A percentile compares a stretch with the other conserved stretches of the same genome.
Evolutionary conservation across 2,329 filamentous ascomycete genomes (phyloP).

Genomic region (Fusarium cyanostomum): DNA sequence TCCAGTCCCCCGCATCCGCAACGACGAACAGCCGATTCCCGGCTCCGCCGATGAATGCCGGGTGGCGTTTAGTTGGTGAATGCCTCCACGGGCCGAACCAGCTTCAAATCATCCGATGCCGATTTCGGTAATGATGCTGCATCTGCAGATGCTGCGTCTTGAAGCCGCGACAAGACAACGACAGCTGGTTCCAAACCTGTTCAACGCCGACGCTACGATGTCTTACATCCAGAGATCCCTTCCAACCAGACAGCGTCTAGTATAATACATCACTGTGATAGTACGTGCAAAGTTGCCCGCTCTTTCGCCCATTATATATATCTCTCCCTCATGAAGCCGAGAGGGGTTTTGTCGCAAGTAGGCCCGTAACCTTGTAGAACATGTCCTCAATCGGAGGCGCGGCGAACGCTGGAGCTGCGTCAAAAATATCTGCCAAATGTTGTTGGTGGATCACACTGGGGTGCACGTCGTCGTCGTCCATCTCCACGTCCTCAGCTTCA

Average conservation of each 20-base stretch:
- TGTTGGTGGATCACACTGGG: constrained; percentile 73
- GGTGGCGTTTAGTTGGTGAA: constrained; percentile 33
- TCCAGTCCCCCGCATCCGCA: constrained; percentile 28
- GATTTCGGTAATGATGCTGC: constrained; percentile 16
- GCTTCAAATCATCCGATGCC: constrained; percentile 5
- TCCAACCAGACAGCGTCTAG: constrained; percentile 30
- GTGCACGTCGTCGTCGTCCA: constrained; percentile 60
- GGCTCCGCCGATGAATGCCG: constrained; percentile 26
- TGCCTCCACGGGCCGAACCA: constrained; percentile 8
- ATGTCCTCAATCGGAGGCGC: constrained; percentile 78
- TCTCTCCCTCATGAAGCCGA: constrained; percentile 37
- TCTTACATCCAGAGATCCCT: constrained; percentile 14
- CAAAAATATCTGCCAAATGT: constrained; percentile 75
- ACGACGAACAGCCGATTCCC: constrained; percentile 21
- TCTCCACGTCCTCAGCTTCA: constrained; percentile 56
- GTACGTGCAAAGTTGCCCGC: constrained; percentile 8
- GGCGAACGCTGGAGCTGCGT: constrained; percentile 73
- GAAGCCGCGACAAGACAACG: constrained; percentile 6
- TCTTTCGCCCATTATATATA: constrained; percentile 26
- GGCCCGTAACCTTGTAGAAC: constrained; percentile 74
- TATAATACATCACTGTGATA: constrained; percentile 31
- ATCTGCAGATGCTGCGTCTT: constrained; percentile 6
- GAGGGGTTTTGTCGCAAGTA: constrained; percentile 66
- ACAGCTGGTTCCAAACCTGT: constrained; percentile 21
- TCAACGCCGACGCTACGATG: constrained; percentile 31